Percentiles rank a stretch among this genome's conserved stretches.
Conservation (phyloP, 495 filamentous ascomycete species). For the Amniculicola lignicola region DNA sequence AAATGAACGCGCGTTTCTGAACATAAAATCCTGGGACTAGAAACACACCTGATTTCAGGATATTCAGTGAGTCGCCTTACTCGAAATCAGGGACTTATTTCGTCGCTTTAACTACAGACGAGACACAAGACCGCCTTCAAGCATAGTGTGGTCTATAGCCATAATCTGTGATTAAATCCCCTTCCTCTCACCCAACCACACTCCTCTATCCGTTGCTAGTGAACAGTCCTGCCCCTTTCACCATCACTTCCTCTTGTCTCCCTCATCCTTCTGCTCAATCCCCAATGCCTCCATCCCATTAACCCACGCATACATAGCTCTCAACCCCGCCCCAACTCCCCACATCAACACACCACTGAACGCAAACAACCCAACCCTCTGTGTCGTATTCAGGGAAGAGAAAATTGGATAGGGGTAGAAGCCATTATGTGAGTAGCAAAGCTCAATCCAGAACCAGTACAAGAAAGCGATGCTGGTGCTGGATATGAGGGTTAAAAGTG, state of each 20-base stretch:
- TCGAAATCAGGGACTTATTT: no score
- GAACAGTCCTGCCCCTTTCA: neutral
- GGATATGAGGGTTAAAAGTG: slow-evolving; percentile 53
- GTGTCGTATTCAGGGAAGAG: slow-evolving; percentile 55
- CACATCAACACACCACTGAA: slow-evolving; percentile 70
- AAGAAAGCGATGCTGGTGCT: slow-evolving; percentile 63
- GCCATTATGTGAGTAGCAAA: slow-evolving; percentile 70
- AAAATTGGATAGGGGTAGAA: slow-evolving; percentile 92
- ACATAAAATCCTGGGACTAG: no score
- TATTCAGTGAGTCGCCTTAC: no score
- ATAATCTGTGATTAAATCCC: no score
- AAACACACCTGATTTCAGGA: no score
- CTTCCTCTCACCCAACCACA: no score
- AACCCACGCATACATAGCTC: slow-evolving; percentile 63
- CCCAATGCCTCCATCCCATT: slow-evolving; percentile 54
- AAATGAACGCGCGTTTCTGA: no score
- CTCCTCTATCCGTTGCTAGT: no score
- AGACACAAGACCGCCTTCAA: no score
- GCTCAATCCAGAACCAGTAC: slow-evolving; percentile 90
- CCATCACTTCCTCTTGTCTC: neutral
- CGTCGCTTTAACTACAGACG: no score
- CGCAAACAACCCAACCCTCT: slow-evolving; percentile 66
- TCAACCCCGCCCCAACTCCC: slow-evolving; percentile 60
- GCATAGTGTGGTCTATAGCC: no score
- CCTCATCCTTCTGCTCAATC: slow-evolving; percentile 2